Percentiles rank a stretch among this genome's conserved stretches.
These are phyloP conservation scores for Arthrobotrys conoides DNA, from an alignment of 2,329 filamentous ascomycete species.

Conservation along the genomic window DNA sequence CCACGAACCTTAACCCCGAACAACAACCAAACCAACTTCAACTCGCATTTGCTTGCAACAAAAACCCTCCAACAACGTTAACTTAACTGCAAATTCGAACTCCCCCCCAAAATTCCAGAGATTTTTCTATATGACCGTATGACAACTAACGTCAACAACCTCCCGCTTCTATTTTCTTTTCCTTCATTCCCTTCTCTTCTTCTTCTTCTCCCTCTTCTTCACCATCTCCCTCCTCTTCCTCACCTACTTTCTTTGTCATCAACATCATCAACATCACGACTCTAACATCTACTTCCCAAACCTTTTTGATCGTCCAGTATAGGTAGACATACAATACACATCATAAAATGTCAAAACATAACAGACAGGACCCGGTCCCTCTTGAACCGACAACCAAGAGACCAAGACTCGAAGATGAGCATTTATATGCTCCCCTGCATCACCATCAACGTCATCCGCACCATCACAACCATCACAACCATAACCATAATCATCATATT, in stretches of 20 bases:
- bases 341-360: slow-evolving; percentile 61
- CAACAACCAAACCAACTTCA: slow-evolving; percentile 5
- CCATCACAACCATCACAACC: slow-evolving; percentile 15
- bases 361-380: slow-evolving; percentile 57
- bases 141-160: slow-evolving; percentile 44
- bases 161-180: slow-evolving; percentile 23
- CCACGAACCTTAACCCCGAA: slow-evolving; percentile 8
- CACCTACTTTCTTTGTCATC: background rate
- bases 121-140: slow-evolving; percentile 49
- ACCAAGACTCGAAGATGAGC: slow-evolving; percentile 51
- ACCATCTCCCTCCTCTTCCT: background rate
- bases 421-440: slow-evolving; percentile 26
- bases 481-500: background rate
- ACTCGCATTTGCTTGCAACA: background rate
- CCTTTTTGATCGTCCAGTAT: background rate
- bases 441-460: slow-evolving; percentile 26
- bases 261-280: slow-evolving; percentile 2
- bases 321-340: slow-evolving; percentile 5
- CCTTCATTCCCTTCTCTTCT: slow-evolving; percentile 23
- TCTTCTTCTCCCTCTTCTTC: background rate
- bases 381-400: slow-evolving; percentile 53
- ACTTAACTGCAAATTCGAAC: too few relatives aligned
- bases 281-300: slow-evolving; percentile 22
- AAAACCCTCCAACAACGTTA: slow-evolving; percentile 12
- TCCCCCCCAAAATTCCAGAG: background rate